These are phyloP conservation scores for Nannochloropsis salina DNA, from an alignment of 108 stramenopile species.

Conservation along the genomic window DNA sequence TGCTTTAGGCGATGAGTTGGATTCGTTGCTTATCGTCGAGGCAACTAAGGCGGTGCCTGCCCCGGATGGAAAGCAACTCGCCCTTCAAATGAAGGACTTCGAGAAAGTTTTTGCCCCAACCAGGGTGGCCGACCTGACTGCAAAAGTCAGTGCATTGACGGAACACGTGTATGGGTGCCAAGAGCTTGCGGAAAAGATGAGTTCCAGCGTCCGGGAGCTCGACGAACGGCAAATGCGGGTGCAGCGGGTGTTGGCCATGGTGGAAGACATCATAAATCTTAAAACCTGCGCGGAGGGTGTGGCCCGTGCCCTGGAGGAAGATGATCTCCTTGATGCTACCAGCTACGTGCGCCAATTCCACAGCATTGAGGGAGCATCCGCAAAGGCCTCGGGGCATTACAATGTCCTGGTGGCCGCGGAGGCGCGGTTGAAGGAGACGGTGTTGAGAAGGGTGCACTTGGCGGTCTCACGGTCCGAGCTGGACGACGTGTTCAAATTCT, in stretches of 20 bases:
- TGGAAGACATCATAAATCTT: constrained; percentile 45
- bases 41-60: constrained; percentile 2
- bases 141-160: background rate
- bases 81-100: background rate
- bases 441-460: constrained; percentile 33
- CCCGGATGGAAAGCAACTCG: constrained; percentile 9
- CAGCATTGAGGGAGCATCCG: constrained; percentile 38
- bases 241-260: constrained; percentile 39
- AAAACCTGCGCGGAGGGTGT: constrained; percentile 46
- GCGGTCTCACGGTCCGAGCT: constrained; percentile 29
- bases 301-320: constrained; percentile 32
- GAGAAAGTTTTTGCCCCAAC: background rate
- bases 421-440: constrained; percentile 40
- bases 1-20: background rate
- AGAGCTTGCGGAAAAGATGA: constrained; percentile 41
- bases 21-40: background rate
- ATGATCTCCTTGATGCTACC: constrained; percentile 34
- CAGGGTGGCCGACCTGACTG: background rate
- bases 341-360: constrained; percentile 39
- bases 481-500: constrained; percentile 1
- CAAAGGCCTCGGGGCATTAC: constrained; percentile 24
- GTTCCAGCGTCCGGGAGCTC: constrained; percentile 35
- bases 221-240: constrained; percentile 49
- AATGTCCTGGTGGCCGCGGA: constrained; percentile 29
- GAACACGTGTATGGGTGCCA: constrained; percentile 26